Base-by-base conservation (phyloP, 2,329 filamentous ascomycete genomes). In the Sporothrix euskadiensis region DNA sequence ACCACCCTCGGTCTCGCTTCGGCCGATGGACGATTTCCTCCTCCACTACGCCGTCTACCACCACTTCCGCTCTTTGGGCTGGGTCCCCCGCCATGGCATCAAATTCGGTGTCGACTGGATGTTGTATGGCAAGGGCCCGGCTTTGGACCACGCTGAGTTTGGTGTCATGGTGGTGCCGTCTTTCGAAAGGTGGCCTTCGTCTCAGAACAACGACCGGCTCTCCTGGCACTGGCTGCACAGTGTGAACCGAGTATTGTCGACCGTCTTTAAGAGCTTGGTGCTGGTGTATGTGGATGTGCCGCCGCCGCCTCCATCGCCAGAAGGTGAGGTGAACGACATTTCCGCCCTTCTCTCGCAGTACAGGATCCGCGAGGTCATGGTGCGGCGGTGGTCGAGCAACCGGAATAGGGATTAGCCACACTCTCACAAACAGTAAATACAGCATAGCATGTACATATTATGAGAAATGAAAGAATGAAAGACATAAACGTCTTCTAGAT, bases 61-160 rank as follows among this genome's bases (percentile, higher is more conserved):
- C 80, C 95, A 99, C 80, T 99, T 97, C 83, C 91, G 96, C 52
- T 97, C 94, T 0, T 86, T 98, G 0, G 96, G 96, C 32, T 99
- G 96, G 95, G 93, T 98, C 0, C 92, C 97, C 0, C 91, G 97
- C 16, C 90, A 92, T 5, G 97, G 96, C 49, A 91, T 97, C 80
- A 99, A 99, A 80, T 99, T 99, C 78, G 93, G 93, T 30, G 92
- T 94, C 10, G 96, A 99, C 81, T 98, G 93, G 84, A 84, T 99
- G n/a, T 87, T 99, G 8, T 99, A 99, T 82, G 91, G 94, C 73
- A 91, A 94, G 26, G 96, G 96, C 0, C 96, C 96, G 0, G 95
- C 96, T 0, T 98, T 99, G 81, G 90, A 94, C 30, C 96, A 99
- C 80, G 96, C 96, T 30, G 94, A 98, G 79, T 99, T 98, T 79